Percentiles rank a stretch among this genome's conserved stretches.
Conservation (phyloP, 805 yeast species). For the Nematodospora valgi region DNA sequence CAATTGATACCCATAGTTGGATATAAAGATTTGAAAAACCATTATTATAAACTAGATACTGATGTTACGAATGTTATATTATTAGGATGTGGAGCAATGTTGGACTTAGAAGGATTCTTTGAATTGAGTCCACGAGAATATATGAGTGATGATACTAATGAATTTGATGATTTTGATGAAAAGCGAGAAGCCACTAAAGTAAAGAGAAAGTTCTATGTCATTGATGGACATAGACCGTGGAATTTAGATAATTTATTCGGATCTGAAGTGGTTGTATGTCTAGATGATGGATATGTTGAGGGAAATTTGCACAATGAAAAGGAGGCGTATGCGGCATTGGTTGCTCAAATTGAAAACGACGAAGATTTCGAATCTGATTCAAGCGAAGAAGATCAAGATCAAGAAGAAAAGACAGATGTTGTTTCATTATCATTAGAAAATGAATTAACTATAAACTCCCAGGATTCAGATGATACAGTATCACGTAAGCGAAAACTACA, state of each 20-base stretch:
- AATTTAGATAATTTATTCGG: conserved; percentile 90
- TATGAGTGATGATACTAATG: conserved; percentile 25
- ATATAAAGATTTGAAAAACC: conserved; percentile 67
- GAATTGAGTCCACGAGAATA: conserved; percentile 59
- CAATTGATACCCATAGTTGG: conserved; percentile 94
- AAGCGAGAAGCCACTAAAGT: conserved; percentile 17
- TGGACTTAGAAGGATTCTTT: conserved; percentile 74
- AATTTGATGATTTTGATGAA: conserved; percentile 22
- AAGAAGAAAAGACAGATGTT: conserved; percentile 10
- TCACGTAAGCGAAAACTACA: conserved; percentile 27
- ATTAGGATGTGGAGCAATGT: conserved; percentile 91
- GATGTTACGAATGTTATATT: conserved; percentile 75
- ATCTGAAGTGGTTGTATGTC: conserved; percentile 68
- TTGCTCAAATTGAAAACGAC: conserved; percentile 39
- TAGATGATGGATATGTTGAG: conserved; percentile 82
- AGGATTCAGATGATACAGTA: conserved; percentile 22
- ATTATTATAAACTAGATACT: conserved; percentile 61
- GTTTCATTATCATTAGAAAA: conserved; percentile 9
- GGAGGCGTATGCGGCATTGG: conserved; percentile 56
- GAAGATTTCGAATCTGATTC: conserved; percentile 27
- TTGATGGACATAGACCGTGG: conserved; percentile 97
- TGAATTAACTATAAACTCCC: conserved; percentile 15
- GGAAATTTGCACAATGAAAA: conserved; percentile 54
- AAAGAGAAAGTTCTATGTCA: conserved; percentile 66
- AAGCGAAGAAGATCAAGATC: conserved; percentile 27